These are phyloP conservation scores for Steccherinum ochraceum DNA, from an alignment of 768 basidiomycete genomes.

Conservation along the genomic window DNA sequence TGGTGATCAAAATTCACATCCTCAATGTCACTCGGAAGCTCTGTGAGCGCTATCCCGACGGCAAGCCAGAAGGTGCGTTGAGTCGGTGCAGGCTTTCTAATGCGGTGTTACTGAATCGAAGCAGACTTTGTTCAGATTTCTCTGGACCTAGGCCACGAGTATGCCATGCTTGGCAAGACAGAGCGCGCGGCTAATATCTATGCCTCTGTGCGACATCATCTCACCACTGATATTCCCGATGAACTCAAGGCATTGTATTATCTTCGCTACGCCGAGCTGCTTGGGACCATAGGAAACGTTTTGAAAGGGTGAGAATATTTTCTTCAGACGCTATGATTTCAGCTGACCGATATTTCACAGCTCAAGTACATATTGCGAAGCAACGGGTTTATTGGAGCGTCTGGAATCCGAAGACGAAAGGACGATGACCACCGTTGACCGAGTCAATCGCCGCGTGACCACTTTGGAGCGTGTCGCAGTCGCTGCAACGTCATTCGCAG, in stretches of 20 bases:
- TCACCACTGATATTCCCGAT: conserved; percentile 39
- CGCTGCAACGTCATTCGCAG: conserved; percentile 63
- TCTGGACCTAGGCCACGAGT: conserved; percentile 72
- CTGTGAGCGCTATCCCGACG: conserved; percentile 40
- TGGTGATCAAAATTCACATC: conserved; percentile 58
- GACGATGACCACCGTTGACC: conserved; percentile 41
- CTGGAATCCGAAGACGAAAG: conserved; percentile 37
- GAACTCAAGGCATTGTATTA: conserved; percentile 50
- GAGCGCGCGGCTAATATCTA: conserved; percentile 64
- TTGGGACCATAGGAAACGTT: conserved; percentile 55
- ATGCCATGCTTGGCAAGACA: conserved; percentile 68
- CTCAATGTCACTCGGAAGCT: conserved; percentile 61
- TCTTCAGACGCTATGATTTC: background rate
- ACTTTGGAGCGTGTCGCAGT: conserved; percentile 64
- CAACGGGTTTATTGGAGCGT: conserved; percentile 38
- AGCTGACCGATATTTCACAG: conserved; percentile 22
- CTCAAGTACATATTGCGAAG: conserved; percentile 54
- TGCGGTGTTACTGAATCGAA: too few species aligned
- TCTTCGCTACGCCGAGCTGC: conserved; percentile 59
- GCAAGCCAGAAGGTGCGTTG: conserved; percentile 14
- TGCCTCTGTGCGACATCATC: conserved; percentile 32
- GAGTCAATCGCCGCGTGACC: conserved; percentile 53
- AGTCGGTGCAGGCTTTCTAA: conserved; percentile 12
- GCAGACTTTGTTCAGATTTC: conserved; percentile 60
- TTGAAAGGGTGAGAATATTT: conserved; percentile 43